phyloP scores from a whole-genome alignment of 805 yeast genomes.

The Myxozyma vanderwaltii region DNA sequence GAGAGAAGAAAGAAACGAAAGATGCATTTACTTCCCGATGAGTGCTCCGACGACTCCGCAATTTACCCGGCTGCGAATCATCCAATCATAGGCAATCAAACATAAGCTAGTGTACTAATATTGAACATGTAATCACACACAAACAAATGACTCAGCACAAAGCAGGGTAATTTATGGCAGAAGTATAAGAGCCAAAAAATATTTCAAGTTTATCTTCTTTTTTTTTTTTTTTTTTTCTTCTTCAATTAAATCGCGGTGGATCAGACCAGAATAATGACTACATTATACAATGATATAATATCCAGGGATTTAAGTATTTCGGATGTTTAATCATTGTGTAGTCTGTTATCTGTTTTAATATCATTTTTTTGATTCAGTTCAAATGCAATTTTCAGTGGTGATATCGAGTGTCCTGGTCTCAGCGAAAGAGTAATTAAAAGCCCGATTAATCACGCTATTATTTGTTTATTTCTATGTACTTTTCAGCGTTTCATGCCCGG shows the following conservation, averaged over 20 bases:
- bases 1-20: not conserved
- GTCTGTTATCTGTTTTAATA: not conserved
- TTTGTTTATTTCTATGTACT: not conserved
- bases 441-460: constrained; percentile 34
- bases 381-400: not conserved
- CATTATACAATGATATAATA: not conserved
- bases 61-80: constrained; percentile 2
- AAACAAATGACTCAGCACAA: not conserved
- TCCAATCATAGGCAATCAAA: not conserved
- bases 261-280: not conserved
- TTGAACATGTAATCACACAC: too few relatives aligned
- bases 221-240: too few relatives aligned
- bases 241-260: constrained; percentile 1
- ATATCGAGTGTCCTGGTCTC: not conserved
- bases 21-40: constrained; percentile 5
- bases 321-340: not conserved
- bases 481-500: constrained; percentile 34
- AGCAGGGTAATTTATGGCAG: not conserved
- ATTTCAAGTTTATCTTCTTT: too few relatives aligned
- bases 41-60: constrained; percentile 9
- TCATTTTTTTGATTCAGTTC: not conserved
- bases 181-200: not conserved
- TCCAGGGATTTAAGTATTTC: constrained; percentile 12
- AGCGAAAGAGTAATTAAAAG: constrained; percentile 3
- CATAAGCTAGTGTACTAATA: not conserved